Conservation (phyloP, 805 yeast genomes). For the Ogataea pilisensis region DNA sequence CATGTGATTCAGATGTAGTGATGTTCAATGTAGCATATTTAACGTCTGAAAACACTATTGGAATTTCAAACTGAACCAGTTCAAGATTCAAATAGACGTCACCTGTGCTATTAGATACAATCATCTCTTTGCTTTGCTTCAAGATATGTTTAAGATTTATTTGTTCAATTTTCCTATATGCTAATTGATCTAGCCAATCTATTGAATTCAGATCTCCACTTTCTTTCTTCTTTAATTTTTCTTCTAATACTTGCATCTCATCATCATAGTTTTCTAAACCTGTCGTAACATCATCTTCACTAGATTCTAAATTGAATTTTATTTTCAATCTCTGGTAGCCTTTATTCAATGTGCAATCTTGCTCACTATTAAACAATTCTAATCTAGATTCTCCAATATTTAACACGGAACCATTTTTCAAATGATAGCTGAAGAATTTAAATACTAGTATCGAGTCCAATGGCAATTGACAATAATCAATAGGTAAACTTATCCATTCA, state of each 20-base stretch:
- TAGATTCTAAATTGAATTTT: slow-evolving; percentile 1
- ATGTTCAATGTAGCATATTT: slow-evolving; percentile 35
- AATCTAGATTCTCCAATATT: slow-evolving; percentile 61
- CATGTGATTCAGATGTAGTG: slow-evolving; percentile 24
- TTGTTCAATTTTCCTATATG: slow-evolving; percentile 50
- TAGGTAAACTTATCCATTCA: slow-evolving; percentile 69
- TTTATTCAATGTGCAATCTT: slow-evolving; percentile 53
- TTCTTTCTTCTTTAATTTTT: slow-evolving; percentile 56
- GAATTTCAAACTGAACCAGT: slow-evolving; percentile 63
- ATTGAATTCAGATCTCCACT: slow-evolving; percentile 57
- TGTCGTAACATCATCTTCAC: slow-evolving; percentile 7
- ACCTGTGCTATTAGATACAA: slow-evolving; percentile 11
- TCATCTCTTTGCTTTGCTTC: slow-evolving; percentile 8
- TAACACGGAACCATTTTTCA: slow-evolving; percentile 41
- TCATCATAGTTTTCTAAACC: slow-evolving; percentile 21
- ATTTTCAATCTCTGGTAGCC: slow-evolving; percentile 64
- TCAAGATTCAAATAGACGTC: slow-evolving; percentile 36
- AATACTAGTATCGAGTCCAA: slow-evolving; percentile 56
- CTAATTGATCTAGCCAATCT: slow-evolving; percentile 73
- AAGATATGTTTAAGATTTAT: slow-evolving; percentile 22
- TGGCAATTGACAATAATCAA: slow-evolving; percentile 68
- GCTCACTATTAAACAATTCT: slow-evolving; percentile 45
- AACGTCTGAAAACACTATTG: slow-evolving; percentile 64
- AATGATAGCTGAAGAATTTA: slow-evolving; percentile 61
- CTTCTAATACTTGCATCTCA: slow-evolving; percentile 46